These are phyloP conservation scores for Typha latifolia DNA, from an alignment of 176 grass and related monocot genomes.

Conservation along the genomic window DNA sequence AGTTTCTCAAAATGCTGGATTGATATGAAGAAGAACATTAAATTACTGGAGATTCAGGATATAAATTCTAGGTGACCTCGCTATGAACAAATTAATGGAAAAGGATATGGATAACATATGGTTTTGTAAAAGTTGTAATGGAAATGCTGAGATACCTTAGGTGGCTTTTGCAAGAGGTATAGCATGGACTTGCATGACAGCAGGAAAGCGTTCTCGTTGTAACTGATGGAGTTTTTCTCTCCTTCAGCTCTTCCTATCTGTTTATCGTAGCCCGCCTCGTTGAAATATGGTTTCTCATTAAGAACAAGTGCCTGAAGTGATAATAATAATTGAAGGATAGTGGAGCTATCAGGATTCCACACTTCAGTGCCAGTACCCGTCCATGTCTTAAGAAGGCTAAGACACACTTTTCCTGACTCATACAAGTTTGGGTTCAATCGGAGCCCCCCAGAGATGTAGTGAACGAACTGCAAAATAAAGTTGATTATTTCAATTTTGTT, in stretches of 20 bases:
- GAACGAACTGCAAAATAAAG: conserved; percentile 46
- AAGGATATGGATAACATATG: background rate
- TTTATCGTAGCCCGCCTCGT: conserved; percentile 91
- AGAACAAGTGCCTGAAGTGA: conserved; percentile 97
- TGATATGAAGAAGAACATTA: conserved; percentile 15
- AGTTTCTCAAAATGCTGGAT: conserved; percentile 84
- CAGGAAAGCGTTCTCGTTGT: conserved; percentile 95
- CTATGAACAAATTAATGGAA: background rate
- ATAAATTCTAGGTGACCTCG: background rate
- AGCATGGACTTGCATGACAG: conserved; percentile 87
- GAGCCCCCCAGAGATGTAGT: conserved; percentile 84
- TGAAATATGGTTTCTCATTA: conserved; percentile 97
- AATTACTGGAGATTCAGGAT: conserved; percentile 1
- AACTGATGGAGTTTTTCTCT: conserved; percentile 92
- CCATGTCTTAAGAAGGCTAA: conserved; percentile 97
- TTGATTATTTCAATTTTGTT: conserved; percentile 1
- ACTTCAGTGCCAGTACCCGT: conserved; percentile 71
- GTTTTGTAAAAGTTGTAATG: background rate
- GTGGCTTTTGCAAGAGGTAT: conserved; percentile 70
- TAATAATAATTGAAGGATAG: conserved; percentile 77
- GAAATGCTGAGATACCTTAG: conserved; percentile 45
- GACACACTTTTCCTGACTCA: conserved; percentile 93
- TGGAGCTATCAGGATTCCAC: conserved; percentile 75
- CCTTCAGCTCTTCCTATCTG: conserved; percentile 83
- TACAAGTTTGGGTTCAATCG: conserved; percentile 91